Evolutionary conservation across 495 filamentous ascomycete genomes (phyloP).

Genomic region (Aspergillus cavernicola): DNA sequence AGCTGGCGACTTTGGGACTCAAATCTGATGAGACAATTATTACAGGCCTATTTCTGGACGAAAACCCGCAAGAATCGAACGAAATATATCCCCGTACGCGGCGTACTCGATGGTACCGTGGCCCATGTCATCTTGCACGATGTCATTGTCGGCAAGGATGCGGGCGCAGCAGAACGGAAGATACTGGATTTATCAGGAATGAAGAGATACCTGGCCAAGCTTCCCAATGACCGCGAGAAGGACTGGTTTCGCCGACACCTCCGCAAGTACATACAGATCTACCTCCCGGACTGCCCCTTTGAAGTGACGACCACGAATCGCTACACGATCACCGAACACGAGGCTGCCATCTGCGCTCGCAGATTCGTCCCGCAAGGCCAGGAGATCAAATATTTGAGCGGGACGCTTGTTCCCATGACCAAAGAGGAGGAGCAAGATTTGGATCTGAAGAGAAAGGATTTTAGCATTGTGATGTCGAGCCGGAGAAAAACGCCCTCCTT

Average conservation of each 20-base stretch:
- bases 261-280: conserved; percentile 88
- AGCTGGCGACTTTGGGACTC: not conserved
- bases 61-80: conserved; percentile 90
- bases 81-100: conserved; percentile 78
- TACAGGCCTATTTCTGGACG: conserved; percentile 90
- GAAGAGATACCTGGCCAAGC: conserved; percentile 59
- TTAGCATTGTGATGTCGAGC: conserved; percentile 92
- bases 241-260: conserved; percentile 85
- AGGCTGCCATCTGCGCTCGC: conserved; percentile 84
- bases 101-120: conserved; percentile 76
- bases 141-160: conserved; percentile 71
- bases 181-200: conserved; percentile 72
- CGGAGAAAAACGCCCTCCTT: conserved; percentile 82
- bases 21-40: conserved; percentile 18
- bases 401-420: conserved; percentile 86
- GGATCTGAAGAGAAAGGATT: conserved; percentile 76
- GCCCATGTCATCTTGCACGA: conserved; percentile 71
- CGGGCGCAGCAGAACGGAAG: conserved; percentile 62
- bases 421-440: conserved; percentile 82
- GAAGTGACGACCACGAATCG: conserved; percentile 93
- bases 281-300: conserved; percentile 87
- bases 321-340: conserved; percentile 85
- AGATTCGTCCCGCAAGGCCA: conserved; percentile 74
- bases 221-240: conserved; percentile 73
- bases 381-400: conserved; percentile 82